Evolutionary conservation across 371 early-diverging fungal species (phyloP).

Genomic region (Mortierella sp.): DNA sequence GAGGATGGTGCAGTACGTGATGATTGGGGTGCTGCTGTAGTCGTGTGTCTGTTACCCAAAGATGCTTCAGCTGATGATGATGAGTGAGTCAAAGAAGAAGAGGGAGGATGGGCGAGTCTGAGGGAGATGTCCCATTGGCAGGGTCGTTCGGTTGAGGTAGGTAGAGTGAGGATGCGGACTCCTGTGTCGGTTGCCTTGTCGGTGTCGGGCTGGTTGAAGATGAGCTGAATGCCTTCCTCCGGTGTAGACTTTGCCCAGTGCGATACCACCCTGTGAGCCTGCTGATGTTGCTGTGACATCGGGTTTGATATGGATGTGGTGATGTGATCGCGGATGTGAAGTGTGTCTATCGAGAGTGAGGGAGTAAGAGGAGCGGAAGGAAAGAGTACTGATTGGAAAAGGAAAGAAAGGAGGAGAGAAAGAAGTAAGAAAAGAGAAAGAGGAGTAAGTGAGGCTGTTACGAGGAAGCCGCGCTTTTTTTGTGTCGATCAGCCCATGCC

Average conservation of each 20-base stretch:
- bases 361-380: neutral
- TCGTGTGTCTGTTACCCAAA: neutral
- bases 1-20: neutral
- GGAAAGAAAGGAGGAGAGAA: no score
- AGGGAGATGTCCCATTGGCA: conserved; percentile 38
- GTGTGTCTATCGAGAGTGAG: neutral
- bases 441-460: neutral
- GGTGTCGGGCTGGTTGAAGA: conserved; percentile 24
- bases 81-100: neutral
- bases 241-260: conserved; percentile 47
- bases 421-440: neutral
- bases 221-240: conserved; percentile 48
- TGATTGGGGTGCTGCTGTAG: neutral
- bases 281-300: neutral
- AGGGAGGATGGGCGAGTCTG: conserved; percentile 7
- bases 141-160: conserved; percentile 27
- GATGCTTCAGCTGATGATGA: neutral
- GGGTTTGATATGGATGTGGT: neutral
- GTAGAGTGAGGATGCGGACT: conserved; percentile 21
- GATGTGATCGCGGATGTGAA: neutral
- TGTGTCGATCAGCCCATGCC: no score
- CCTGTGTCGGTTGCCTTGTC: conserved; percentile 1
- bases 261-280: conserved; percentile 10
- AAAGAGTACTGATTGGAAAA: no score
- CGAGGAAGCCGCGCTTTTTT: no score